Evolutionary conservation across 2,329 filamentous ascomycete genomes (phyloP).

Genomic region (Chrysoporthe deuterocubensis): DNA sequence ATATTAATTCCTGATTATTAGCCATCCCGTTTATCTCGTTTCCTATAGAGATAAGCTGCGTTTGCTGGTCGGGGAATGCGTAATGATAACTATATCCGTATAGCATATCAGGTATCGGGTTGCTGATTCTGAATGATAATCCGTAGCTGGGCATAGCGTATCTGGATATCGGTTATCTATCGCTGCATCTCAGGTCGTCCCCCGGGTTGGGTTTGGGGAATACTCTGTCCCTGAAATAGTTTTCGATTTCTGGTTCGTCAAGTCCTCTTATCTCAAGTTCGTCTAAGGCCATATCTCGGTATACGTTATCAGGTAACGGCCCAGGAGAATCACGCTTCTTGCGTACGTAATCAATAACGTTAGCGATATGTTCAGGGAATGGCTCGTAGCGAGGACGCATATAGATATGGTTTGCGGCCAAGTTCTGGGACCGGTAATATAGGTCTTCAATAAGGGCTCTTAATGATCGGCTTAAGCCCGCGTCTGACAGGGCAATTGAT

Average conservation of each 20-base stretch:
- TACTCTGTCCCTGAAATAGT: conserved; percentile 30
- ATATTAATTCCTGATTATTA: conserved; percentile 32
- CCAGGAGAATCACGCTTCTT: conserved; percentile 31
- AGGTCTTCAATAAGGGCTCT: conserved; percentile 33
- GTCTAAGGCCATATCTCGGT: conserved; percentile 25
- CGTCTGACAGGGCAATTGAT: conserved; percentile 7
- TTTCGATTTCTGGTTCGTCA: conserved; percentile 31
- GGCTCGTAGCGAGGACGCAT: conserved; percentile 29
- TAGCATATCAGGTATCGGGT: conserved; percentile 33
- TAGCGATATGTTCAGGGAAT: conserved; percentile 31
- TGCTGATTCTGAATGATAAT: conserved; percentile 33
- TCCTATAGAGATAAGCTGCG: conserved; percentile 33
- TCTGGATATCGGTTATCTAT: conserved; percentile 31
- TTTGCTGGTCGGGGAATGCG: conserved; percentile 30
- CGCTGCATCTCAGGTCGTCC: conserved; percentile 28
- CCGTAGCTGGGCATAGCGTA: conserved; percentile 23
- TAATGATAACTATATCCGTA: conserved; percentile 31
- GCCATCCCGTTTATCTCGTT: conserved; percentile 24
- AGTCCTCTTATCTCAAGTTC: conserved; percentile 26
- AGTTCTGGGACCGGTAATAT: conserved; percentile 32
- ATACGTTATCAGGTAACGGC: conserved; percentile 28
- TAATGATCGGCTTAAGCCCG: conserved; percentile 7
- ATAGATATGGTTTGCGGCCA: conserved; percentile 34
- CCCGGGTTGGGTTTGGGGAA: conserved; percentile 27
- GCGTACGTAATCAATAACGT: conserved; percentile 30